Base-by-base conservation (phyloP, 179 eudicot genomes). In the Carnegiea gigantea region DNA sequence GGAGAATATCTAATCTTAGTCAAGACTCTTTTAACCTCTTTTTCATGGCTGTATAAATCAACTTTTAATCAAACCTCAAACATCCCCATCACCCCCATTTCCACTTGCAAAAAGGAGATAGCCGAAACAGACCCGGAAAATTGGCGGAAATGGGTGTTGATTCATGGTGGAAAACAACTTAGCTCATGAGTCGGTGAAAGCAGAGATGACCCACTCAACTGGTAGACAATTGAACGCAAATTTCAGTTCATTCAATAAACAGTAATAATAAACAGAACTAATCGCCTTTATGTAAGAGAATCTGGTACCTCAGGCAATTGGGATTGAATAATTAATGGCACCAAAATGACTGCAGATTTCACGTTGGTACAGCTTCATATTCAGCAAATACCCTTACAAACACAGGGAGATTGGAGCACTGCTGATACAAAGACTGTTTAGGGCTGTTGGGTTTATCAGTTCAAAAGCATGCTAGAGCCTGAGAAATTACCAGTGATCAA, bases 1-100 rank as follows among this genome's bases (percentile, higher is more conserved):
- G 89, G 81, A 70, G 73, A 70, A 36, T 70, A 70, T 70, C 44
- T 70, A 70, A 88, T 84, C 86, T 85, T 86, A 81, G 54, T 78
- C 78, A 76, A 70, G 76, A 78, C 72, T 79, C 36, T 54, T 72
- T 79, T 79, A 26, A 28, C 77, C 53, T 72, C 70, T 65, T 78
- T 77, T 78, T 40, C n/a, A 40, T 24, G 72, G 26, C 18, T 78
- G 72, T 65, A 62, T 78, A 60, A 12, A 78, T 78, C 59, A 33
- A 23, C 57, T 78, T 78, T 40, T 60, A 23, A 60, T 59, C 72
- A 59, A 9, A 77, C 53, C 54, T 59, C 53, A 77, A 77, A 77
- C 67, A 53, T 54, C 78, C 13, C 65, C 30, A 75, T 75, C 62
- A 75, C 62, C 46, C n/a, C 77, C 21, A 75, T 70, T 70, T 43